These are phyloP conservation scores for Aspergillus sergii DNA, from an alignment of 2,329 filamentous ascomycete genomes.

Conservation along the genomic window DNA sequence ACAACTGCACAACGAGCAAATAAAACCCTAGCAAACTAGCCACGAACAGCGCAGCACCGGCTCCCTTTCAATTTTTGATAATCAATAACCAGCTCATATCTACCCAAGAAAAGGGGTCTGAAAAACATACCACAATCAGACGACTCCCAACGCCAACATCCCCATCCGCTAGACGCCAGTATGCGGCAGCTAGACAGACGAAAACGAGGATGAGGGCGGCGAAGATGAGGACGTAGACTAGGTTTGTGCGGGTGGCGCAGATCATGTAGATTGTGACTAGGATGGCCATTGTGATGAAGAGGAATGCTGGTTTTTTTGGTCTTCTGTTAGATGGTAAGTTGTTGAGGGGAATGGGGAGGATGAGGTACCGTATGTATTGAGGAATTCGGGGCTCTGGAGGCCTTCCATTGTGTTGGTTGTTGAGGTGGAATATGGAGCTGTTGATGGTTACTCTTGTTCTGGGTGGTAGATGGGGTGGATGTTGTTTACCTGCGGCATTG, in stretches of 20 bases:
- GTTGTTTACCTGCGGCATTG: conserved; percentile 50
- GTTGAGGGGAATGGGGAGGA: neutral
- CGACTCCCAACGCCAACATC: conserved; percentile 20
- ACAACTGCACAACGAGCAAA: conserved; percentile 57
- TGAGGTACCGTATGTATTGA: conserved; percentile 27
- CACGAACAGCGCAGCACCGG: conserved; percentile 42
- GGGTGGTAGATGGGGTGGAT: neutral
- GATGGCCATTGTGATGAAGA: conserved; percentile 67
- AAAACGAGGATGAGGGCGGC: conserved; percentile 63
- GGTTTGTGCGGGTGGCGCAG: conserved; percentile 71
- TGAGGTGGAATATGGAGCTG: conserved; percentile 31
- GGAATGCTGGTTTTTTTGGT: conserved; percentile 48
- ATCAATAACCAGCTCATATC: neutral
- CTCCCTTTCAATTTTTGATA: neutral
- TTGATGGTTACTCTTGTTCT: neutral
- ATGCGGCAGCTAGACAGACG: conserved; percentile 60
- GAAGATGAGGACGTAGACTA: conserved; percentile 72
- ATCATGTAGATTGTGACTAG: conserved; percentile 68
- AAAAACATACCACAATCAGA: neutral
- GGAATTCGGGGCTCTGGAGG: conserved; percentile 23
- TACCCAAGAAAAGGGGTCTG: fast-evolving
- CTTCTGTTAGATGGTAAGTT: neutral
- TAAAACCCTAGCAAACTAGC: conserved; percentile 55
- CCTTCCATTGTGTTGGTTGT: conserved; percentile 27
- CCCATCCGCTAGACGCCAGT: conserved; percentile 57